These are phyloP conservation scores for Flaveria bidentis DNA, from an alignment of 129 eudicot genomes.

Conservation along the genomic window DNA sequence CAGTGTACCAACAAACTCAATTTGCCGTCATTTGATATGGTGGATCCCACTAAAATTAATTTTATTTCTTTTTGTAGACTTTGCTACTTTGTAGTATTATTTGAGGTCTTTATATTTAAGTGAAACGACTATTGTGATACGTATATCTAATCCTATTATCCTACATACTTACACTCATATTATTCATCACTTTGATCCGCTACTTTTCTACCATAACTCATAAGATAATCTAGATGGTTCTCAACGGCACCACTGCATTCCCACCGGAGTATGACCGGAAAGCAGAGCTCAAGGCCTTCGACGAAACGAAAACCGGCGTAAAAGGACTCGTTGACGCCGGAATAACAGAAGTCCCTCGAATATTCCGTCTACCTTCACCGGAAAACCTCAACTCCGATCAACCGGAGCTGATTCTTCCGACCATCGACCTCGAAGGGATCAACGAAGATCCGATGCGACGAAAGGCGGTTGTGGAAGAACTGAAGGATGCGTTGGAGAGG, in stretches of 20 bases:
- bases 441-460: slow-evolving; percentile 7
- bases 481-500: slow-evolving; percentile 34
- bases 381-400: slow-evolving; percentile 17
- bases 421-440: slow-evolving; percentile 38
- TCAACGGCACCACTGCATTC: neutral
- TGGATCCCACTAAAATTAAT: too few relatives aligned
- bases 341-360: slow-evolving; percentile 36
- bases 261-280: slow-evolving; percentile 32
- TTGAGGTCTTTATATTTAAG: too few relatives aligned
- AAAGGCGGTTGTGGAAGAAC: slow-evolving; percentile 29
- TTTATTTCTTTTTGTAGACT: too few relatives aligned
- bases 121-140: too few relatives aligned
- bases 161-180: too few relatives aligned
- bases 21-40: too few relatives aligned
- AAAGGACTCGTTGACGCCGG: slow-evolving; percentile 71
- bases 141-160: too few relatives aligned
- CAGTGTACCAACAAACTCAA: too few relatives aligned
- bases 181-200: too few relatives aligned
- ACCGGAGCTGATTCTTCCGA: slow-evolving; percentile 32
- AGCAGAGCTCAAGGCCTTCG: slow-evolving; percentile 45
- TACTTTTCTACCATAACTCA: too few relatives aligned
- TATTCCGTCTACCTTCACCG: slow-evolving; percentile 34
- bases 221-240: neutral
- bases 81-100: too few relatives aligned
- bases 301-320: slow-evolving; percentile 55